Evolutionary conservation across 257 asterid genomes (phyloP).

Genomic region (Fraxinus anomala): DNA sequence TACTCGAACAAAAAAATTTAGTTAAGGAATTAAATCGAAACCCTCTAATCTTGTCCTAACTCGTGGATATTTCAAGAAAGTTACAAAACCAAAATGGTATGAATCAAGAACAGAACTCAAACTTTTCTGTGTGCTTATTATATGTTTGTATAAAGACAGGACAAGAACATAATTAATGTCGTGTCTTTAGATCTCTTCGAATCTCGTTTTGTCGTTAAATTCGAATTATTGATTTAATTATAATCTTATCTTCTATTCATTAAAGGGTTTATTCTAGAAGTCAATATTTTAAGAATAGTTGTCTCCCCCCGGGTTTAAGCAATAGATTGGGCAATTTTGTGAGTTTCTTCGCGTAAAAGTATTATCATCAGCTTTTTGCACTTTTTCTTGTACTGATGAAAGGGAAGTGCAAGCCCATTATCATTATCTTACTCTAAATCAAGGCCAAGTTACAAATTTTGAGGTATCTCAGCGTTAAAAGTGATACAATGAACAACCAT

Average conservation of each 20-base stretch:
- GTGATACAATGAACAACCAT: too few relatives aligned
- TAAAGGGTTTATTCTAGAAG: too few relatives aligned
- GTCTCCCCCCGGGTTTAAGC: slow-evolving; percentile 22
- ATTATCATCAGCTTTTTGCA: slow-evolving; percentile 1
- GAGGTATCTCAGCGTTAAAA: too few relatives aligned
- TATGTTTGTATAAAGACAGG: background rate
- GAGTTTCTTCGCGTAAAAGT: slow-evolving; percentile 26
- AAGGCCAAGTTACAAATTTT: too few relatives aligned
- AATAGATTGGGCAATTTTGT: slow-evolving; percentile 26
- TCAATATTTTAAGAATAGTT: background rate
- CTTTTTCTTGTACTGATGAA: slow-evolving; percentile 13
- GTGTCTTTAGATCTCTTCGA: slow-evolving; percentile 5
- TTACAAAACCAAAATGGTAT: background rate
- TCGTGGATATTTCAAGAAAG: background rate
- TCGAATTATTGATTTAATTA: background rate
- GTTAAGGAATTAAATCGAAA: too few relatives aligned
- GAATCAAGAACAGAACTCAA: background rate
- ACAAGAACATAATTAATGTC: slow-evolving; percentile 7
- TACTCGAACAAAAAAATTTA: too few relatives aligned
- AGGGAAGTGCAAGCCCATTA: background rate
- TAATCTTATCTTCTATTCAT: background rate
- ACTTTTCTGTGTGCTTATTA: background rate
- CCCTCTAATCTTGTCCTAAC: background rate
- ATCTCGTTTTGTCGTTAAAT: background rate
- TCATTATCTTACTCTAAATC: too few relatives aligned